Percentiles rank a stretch among this genome's conserved stretches.
These are phyloP conservation scores for Aegilops umbellulata DNA, from an alignment of 176 grass and related monocot species.

Conservation along the genomic window DNA sequence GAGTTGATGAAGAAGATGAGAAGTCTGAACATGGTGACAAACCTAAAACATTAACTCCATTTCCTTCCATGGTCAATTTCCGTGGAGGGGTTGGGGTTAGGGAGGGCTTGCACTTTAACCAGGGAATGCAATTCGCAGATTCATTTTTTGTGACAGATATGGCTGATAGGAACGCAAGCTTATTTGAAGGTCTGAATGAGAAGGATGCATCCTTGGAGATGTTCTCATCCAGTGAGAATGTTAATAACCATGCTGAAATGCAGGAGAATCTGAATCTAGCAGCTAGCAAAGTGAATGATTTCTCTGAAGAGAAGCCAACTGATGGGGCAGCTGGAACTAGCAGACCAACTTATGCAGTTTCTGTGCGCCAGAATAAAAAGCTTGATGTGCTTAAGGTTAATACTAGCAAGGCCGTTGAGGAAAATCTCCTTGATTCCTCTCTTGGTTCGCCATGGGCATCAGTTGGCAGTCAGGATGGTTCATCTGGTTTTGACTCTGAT, in stretches of 20 bases:
- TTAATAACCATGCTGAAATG: slow-evolving; percentile 23
- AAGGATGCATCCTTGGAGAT: slow-evolving; percentile 27
- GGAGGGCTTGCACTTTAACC: neutral
- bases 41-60: slow-evolving; percentile 33
- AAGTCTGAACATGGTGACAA: neutral
- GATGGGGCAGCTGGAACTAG: slow-evolving; percentile 30
- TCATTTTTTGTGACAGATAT: slow-evolving; percentile 30
- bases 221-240: slow-evolving; percentile 26
- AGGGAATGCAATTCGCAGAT: slow-evolving; percentile 31
- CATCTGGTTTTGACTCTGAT: slow-evolving; percentile 81
- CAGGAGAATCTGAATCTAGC: slow-evolving; percentile 26
- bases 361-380: neutral
- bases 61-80: slow-evolving; percentile 45
- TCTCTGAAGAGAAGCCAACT: slow-evolving; percentile 22
- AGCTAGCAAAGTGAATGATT: slow-evolving; percentile 2
- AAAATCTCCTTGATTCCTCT: slow-evolving; percentile 42
- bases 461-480: slow-evolving; percentile 53
- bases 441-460: slow-evolving; percentile 63
- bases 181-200: slow-evolving; percentile 36
- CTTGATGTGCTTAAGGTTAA: slow-evolving; percentile 14
- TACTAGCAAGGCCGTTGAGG: slow-evolving; percentile 21
- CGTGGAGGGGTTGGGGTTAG: neutral
- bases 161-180: neutral
- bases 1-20: slow-evolving; percentile 37
- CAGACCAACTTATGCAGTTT: slow-evolving; percentile 6